Conservation (phyloP, 768 basidiomycete genomes). For the Suillus weaverae region DNA sequence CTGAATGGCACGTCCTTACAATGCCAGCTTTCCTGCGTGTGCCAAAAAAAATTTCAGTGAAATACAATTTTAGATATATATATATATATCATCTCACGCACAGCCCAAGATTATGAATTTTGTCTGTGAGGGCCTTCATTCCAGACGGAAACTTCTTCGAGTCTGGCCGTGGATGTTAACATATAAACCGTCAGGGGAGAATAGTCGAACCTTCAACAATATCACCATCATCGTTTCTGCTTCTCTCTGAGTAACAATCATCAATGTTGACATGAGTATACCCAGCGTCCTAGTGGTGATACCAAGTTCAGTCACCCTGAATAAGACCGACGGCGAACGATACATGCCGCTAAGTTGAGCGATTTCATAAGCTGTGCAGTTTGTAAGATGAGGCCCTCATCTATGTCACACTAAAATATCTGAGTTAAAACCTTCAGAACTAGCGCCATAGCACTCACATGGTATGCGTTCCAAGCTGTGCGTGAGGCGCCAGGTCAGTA, state of each 20-base stretch:
- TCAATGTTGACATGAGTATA: slow-evolving; percentile 63
- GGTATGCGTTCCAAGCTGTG: slow-evolving; percentile 69
- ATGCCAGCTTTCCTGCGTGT: slow-evolving; percentile 56
- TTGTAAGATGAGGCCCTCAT: slow-evolving; percentile 51
- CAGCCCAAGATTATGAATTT: slow-evolving; percentile 58
- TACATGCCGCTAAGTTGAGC: slow-evolving; percentile 48
- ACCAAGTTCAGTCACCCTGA: neutral
- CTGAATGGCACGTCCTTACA: slow-evolving; percentile 35
- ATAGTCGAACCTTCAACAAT: slow-evolving; percentile 50
- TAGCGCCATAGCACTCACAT: slow-evolving; percentile 39
- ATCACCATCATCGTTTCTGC: slow-evolving; percentile 49
- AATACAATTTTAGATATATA: neutral
- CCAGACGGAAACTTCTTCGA: slow-evolving; percentile 54
- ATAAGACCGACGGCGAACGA: neutral
- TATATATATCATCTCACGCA: slow-evolving; percentile 35
- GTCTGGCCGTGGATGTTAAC: slow-evolving; percentile 33
- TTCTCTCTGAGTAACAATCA: slow-evolving; percentile 64
- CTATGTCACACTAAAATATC: slow-evolving; percentile 53
- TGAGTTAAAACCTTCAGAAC: neutral
- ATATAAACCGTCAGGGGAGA: neutral
- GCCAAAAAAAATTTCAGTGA: neutral
- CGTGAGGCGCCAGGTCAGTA: slow-evolving; percentile 9
- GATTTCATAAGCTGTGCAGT: slow-evolving; percentile 51
- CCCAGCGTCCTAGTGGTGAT: slow-evolving; percentile 47
- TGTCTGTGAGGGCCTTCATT: slow-evolving; percentile 55